phyloP scores from a whole-genome alignment of 2,329 filamentous ascomycete species.

The Cryphonectria japonica region DNA sequence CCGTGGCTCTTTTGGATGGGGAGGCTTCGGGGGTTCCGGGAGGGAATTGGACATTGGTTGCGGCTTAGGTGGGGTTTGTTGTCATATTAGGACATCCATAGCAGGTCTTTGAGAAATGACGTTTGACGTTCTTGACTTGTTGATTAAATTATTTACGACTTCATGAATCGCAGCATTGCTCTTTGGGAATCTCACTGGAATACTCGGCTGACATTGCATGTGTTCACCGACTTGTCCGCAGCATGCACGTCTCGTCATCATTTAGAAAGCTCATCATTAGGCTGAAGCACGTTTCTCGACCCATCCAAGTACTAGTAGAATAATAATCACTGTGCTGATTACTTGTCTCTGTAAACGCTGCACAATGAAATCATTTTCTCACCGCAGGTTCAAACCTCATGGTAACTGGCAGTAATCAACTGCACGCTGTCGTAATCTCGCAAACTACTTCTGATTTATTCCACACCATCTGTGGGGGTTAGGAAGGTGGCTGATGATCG shows the following conservation, averaged over 20 bases:
- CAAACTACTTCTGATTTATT: background rate
- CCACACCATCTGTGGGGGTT: background rate
- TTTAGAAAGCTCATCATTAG: background rate
- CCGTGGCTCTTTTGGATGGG: conserved; percentile 6
- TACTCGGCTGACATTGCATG: background rate
- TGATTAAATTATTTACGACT: background rate
- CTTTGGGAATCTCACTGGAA: background rate
- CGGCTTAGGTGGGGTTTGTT: background rate
- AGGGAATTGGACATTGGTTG: conserved; percentile 9
- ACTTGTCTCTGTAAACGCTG: background rate
- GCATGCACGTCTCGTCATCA: background rate
- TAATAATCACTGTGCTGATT: background rate
- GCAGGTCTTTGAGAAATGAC: background rate
- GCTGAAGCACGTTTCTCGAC: background rate
- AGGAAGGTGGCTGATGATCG: background rate
- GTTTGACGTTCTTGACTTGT: too few relatives aligned
- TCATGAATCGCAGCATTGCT: background rate
- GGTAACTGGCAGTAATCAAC: background rate
- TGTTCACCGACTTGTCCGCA: background rate
- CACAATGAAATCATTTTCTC: background rate
- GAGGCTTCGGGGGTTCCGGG: conserved; percentile 1
- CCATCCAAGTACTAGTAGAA: too few relatives aligned
- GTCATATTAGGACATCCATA: background rate
- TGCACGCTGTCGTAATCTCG: background rate
- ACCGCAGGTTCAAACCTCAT: background rate